These are phyloP conservation scores for Symbiodinium natans DNA, from an alignment of 73 alveolate genomes.

Conservation along the genomic window DNA sequence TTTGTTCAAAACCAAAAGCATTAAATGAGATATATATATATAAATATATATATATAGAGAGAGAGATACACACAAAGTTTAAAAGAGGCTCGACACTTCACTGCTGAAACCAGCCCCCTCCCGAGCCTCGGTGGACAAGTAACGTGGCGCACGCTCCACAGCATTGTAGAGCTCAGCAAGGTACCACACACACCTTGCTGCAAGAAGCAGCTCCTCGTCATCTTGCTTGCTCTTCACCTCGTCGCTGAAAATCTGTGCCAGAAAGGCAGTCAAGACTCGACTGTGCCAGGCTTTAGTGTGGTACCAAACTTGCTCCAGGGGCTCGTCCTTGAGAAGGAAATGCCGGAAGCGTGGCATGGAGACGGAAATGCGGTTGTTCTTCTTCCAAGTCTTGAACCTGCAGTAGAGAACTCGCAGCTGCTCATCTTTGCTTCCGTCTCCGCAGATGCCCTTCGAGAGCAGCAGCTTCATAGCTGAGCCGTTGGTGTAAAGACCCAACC, in stretches of 20 bases:
- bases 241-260: too few relatives aligned
- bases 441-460: background rate
- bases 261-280: background rate
- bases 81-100: too few relatives aligned
- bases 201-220: background rate
- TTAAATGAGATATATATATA: too few relatives aligned
- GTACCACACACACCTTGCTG: background rate
- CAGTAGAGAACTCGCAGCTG: background rate
- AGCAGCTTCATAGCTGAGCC: background rate
- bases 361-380: background rate
- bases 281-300: background rate
- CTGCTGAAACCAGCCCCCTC: too few relatives aligned
- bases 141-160: background rate
- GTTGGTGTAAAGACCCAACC: background rate
- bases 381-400: background rate
- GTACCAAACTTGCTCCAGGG: background rate
- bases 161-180: background rate
- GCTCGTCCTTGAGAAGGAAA: background rate
- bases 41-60: too few relatives aligned
- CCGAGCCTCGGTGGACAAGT: background rate
- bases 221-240: background rate
- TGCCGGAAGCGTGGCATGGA: background rate
- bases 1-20: too few relatives aligned
- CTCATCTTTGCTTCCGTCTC: background rate
- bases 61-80: too few relatives aligned